These are phyloP conservation scores for Skeletonema potamos DNA, from an alignment of 108 stramenopile genomes.

Conservation along the genomic window DNA sequence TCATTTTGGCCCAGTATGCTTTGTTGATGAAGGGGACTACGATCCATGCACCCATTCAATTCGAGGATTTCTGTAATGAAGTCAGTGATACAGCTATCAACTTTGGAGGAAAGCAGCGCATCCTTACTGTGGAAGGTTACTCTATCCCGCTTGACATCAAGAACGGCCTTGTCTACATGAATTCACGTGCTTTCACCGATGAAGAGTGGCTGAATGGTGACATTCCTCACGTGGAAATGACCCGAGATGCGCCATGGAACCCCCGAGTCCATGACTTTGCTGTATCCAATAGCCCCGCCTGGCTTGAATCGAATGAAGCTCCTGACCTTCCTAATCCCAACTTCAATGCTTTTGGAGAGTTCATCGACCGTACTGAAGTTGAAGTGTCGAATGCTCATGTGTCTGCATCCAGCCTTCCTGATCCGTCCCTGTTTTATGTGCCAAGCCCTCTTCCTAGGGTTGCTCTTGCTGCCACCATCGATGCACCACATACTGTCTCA, in stretches of 20 bases:
- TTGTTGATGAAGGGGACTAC: neutral
- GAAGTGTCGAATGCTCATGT: no score
- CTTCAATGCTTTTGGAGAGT: no score
- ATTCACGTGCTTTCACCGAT: constrained; percentile 25
- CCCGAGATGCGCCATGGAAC: constrained; percentile 32
- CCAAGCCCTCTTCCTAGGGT: no score
- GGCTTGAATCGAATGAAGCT: no score
- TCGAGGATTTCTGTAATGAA: neutral
- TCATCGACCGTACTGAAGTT: no score
- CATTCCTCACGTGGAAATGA: constrained; percentile 40
- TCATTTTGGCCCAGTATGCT: neutral
- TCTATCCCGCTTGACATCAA: constrained; percentile 18
- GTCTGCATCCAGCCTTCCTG: no score
- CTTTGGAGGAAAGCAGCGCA: constrained; percentile 30
- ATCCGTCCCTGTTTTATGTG: no score
- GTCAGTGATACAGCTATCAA: neutral
- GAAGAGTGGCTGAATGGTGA: constrained; percentile 19
- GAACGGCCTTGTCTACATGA: constrained; percentile 20
- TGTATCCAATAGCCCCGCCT: neutral
- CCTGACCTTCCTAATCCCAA: no score
- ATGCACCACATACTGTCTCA: no score
- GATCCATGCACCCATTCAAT: neutral
- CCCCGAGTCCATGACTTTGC: constrained; percentile 10
- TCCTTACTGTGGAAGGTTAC: constrained; percentile 35
- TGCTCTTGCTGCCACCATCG: no score